phyloP scores from a whole-genome alignment of 371 early-diverging fungal genomes.

The Mortierella sp. region DNA sequence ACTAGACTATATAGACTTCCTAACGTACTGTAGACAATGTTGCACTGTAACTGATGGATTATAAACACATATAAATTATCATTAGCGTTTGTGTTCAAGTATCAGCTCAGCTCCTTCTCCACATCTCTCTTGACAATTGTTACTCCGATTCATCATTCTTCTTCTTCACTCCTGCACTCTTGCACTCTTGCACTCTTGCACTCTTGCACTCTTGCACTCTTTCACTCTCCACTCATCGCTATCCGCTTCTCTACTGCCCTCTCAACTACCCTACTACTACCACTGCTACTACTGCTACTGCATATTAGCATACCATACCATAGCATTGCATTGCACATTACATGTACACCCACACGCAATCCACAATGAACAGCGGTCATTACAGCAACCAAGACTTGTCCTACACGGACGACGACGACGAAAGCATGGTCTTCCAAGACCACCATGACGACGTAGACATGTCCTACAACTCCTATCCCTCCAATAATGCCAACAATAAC shows the following conservation, averaged over 20 bases:
- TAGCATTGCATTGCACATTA: not conserved
- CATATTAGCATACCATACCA: not conserved
- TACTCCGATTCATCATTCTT: not conserved
- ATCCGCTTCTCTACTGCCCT: not conserved
- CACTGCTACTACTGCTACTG: not conserved
- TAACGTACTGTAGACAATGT: no score
- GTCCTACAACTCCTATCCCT: constrained; percentile 3
- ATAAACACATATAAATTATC: no score
- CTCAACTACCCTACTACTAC: no score
- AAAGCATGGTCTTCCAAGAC: constrained; percentile 26
- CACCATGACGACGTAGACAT: constrained; percentile 20
- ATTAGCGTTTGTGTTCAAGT: no score
- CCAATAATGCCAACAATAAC: not conserved
- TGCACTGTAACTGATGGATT: no score
- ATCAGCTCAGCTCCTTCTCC: not conserved
- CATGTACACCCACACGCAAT: not conserved
- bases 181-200: not conserved
- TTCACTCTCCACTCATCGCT: not conserved
- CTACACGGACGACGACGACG: constrained; percentile 19
- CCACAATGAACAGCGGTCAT: constrained; percentile 10
- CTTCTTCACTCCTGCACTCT: not conserved
- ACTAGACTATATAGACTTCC: not conserved
- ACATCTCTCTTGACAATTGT: not conserved
- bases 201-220: not conserved
- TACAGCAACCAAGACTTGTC: constrained; percentile 9